Conservation (phyloP, 169 alveolate species). For the Plasmodium malariae region DNA sequence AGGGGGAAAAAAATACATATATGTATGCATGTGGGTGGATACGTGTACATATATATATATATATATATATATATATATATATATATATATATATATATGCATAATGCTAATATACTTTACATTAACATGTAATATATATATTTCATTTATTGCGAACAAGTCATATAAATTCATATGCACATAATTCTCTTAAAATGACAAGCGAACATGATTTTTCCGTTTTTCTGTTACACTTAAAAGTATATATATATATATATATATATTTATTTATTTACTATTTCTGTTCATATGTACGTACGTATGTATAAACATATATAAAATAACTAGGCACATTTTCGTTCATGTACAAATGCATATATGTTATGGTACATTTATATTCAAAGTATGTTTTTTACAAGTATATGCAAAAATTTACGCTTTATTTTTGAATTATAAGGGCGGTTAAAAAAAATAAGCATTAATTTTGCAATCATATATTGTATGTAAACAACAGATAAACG, state of each 20-base stretch:
- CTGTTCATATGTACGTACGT: background rate
- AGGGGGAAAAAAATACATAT: background rate
- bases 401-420: background rate
- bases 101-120: background rate
- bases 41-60: background rate
- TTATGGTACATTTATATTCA: too few relatives aligned
- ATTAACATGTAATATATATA: background rate
- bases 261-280: too few relatives aligned
- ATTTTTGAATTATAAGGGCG: too few relatives aligned
- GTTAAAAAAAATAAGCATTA: too few relatives aligned
- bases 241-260: too few relatives aligned
- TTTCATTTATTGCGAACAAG: background rate
- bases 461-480: too few relatives aligned
- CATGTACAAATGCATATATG: background rate
- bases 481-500: too few relatives aligned
- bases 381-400: too few relatives aligned
- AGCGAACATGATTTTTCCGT: too few relatives aligned
- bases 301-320: too few relatives aligned
- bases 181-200: too few relatives aligned
- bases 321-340: background rate
- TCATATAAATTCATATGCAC: background rate
- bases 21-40: background rate
- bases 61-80: constrained; percentile 1
- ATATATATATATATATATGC: constrained; percentile 7
- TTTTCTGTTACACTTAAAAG: too few relatives aligned